Evolutionary conservation across 2,329 filamentous ascomycete species (phyloP).

Genomic region (Ophiocordyceps camponoti-floridani): DNA sequence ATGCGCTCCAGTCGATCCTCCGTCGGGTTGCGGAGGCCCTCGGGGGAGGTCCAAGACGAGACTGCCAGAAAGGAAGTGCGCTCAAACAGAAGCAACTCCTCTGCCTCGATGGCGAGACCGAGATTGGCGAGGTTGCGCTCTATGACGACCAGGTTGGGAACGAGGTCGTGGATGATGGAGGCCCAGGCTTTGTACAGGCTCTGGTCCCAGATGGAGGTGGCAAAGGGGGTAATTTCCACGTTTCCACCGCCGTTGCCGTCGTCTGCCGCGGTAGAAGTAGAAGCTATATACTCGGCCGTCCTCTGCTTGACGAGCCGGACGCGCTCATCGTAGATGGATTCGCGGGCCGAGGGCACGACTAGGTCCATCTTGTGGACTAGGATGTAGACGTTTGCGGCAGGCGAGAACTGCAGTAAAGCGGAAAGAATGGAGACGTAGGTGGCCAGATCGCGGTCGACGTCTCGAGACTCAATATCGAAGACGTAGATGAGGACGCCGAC

Average conservation of each 20-base stretch:
- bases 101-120: constrained; percentile 72
- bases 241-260: background rate
- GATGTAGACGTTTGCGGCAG: constrained; percentile 71
- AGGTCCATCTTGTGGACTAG: constrained; percentile 99
- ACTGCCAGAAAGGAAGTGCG: constrained; percentile 91
- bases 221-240: constrained; percentile 69
- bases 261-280: constrained; percentile 1
- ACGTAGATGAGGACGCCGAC: constrained; percentile 97
- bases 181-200: constrained; percentile 97
- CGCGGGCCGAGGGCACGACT: constrained; percentile 62
- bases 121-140: constrained; percentile 72
- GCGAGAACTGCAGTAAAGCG: constrained; percentile 72
- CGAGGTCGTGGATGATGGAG: constrained; percentile 90
- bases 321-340: constrained; percentile 70
- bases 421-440: constrained; percentile 85
- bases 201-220: constrained; percentile 97
- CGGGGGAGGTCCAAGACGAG: constrained; percentile 68
- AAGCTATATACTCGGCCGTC: constrained; percentile 36
- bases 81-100: constrained; percentile 90
- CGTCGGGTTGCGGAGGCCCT: constrained; percentile 67
- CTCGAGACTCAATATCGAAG: constrained; percentile 93
- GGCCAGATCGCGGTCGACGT: constrained; percentile 81
- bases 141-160: constrained; percentile 82
- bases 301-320: constrained; percentile 60
- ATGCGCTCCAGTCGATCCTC: constrained; percentile 86